These are phyloP conservation scores for Dryadomyces quercivorus DNA, from an alignment of 2,329 filamentous ascomycete species.

Conservation along the genomic window DNA sequence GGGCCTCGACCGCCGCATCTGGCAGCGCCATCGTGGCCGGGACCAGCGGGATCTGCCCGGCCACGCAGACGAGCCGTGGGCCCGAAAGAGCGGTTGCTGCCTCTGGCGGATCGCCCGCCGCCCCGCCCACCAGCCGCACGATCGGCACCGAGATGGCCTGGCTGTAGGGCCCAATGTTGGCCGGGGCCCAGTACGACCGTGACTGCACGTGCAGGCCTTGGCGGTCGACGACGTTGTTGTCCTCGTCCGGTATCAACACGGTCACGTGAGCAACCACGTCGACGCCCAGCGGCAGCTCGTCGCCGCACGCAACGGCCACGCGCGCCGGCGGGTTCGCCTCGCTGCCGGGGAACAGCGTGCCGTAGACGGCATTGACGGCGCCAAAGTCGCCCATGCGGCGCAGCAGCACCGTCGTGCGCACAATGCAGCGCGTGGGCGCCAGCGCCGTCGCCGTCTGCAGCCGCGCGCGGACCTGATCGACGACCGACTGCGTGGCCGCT, in stretches of 20 bases:
- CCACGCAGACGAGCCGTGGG: conserved; percentile 47
- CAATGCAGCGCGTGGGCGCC: conserved; percentile 28
- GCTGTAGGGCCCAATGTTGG: conserved; percentile 94
- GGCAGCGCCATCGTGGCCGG: conserved; percentile 65
- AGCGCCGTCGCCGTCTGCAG: conserved; percentile 19
- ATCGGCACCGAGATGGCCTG: conserved; percentile 56
- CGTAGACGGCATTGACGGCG: conserved; percentile 63
- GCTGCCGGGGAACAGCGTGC: conserved; percentile 50
- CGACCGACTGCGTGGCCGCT: conserved; percentile 34
- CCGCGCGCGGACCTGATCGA: conserved; percentile 29
- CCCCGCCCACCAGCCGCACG: conserved; percentile 5
- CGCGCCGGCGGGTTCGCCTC: conserved; percentile 70
- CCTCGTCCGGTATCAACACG: not conserved
- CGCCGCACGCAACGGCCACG: conserved; percentile 70
- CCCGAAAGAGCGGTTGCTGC: conserved; percentile 4
- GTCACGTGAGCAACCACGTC: conserved; percentile 43
- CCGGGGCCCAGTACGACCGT: conserved; percentile 91
- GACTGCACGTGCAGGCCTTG: conserved; percentile 79
- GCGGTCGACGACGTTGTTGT: conserved; percentile 26
- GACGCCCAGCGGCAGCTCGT: conserved; percentile 44
- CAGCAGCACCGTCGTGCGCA: conserved; percentile 55
- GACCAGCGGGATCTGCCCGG: conserved; percentile 83
- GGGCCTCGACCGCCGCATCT: not conserved
- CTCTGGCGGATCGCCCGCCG: not conserved
- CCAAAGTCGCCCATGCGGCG: conserved; percentile 71